phyloP scores from a whole-genome alignment of 306 rosid genomes.

The Argentina anserina region DNA sequence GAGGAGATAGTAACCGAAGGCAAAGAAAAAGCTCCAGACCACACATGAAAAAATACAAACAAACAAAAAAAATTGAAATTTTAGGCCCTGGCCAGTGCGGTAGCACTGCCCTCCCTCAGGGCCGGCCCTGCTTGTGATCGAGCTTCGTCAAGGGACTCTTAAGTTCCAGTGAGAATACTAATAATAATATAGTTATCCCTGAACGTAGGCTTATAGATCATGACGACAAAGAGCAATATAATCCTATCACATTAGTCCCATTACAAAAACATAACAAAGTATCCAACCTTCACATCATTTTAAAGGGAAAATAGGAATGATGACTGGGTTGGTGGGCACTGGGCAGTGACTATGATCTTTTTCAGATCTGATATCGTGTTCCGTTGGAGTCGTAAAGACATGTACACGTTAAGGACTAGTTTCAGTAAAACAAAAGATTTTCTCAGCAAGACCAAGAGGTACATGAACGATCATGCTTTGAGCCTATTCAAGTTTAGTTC shows the following conservation, averaged over 20 bases:
- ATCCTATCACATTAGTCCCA: background rate
- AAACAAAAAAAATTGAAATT: too few relatives aligned
- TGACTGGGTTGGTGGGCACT: background rate
- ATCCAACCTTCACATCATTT: background rate
- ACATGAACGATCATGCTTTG: background rate
- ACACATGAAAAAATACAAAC: too few relatives aligned
- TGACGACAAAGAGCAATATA: background rate
- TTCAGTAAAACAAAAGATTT: background rate
- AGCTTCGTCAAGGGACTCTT: too few relatives aligned
- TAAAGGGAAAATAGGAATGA: background rate
- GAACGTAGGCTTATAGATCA: background rate
- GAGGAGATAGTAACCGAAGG: too few relatives aligned
- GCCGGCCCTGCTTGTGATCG: too few relatives aligned
- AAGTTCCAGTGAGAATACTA: background rate
- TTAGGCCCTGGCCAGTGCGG: too few relatives aligned
- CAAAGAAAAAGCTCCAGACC: too few relatives aligned
- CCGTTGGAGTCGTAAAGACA: background rate
- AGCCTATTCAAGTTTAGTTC: background rate
- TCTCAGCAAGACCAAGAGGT: background rate
- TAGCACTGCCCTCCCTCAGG: too few relatives aligned
- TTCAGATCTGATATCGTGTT: background rate
- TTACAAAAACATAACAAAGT: background rate
- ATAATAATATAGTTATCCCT: background rate
- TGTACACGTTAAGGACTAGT: background rate
- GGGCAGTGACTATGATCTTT: constrained; percentile 10